Conservation (phyloP, 1,284 basidiomycete genomes). For the Boletus subluridellus region DNA sequence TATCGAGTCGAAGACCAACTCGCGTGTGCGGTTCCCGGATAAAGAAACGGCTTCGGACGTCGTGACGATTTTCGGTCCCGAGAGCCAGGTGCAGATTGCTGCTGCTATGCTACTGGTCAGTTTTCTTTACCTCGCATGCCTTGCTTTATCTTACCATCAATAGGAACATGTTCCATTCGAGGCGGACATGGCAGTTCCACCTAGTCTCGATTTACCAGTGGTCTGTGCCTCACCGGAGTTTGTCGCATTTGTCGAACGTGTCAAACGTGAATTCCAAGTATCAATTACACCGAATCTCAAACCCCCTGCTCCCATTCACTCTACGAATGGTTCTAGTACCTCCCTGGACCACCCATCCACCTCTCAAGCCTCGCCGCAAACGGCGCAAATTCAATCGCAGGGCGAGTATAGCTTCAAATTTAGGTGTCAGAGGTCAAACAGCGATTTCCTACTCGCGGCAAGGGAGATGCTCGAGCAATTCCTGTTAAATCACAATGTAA, state of each 20-base stretch:
- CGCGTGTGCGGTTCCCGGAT: constrained; percentile 90
- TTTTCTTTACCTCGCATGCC: constrained; percentile 10
- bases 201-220: constrained; percentile 72
- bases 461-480: constrained; percentile 93
- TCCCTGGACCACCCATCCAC: constrained; percentile 27
- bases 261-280: constrained; percentile 93
- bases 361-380: constrained; percentile 32
- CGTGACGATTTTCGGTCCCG: constrained; percentile 92
- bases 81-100: constrained; percentile 95
- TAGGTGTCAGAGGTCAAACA: constrained; percentile 90
- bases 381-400: constrained; percentile 42
- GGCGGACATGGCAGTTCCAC: constrained; percentile 90
- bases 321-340: constrained; percentile 32
- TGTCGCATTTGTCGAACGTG: constrained; percentile 74
- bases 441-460: constrained; percentile 86
- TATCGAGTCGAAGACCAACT: constrained; percentile 96
- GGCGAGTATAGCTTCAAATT: constrained; percentile 93
- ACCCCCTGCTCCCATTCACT: constrained; percentile 36
- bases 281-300: constrained; percentile 78
- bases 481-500: constrained; percentile 78
- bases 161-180: constrained; percentile 97
- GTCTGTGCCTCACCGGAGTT: constrained; percentile 81
- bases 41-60: constrained; percentile 91
- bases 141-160: constrained; percentile 15
- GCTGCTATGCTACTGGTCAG: constrained; percentile 90